A percentile compares a stretch with the other conserved stretches of the same genome.
phyloP scores from a whole-genome alignment of 768 basidiomycete species.

The Mycena belliarum region DNA sequence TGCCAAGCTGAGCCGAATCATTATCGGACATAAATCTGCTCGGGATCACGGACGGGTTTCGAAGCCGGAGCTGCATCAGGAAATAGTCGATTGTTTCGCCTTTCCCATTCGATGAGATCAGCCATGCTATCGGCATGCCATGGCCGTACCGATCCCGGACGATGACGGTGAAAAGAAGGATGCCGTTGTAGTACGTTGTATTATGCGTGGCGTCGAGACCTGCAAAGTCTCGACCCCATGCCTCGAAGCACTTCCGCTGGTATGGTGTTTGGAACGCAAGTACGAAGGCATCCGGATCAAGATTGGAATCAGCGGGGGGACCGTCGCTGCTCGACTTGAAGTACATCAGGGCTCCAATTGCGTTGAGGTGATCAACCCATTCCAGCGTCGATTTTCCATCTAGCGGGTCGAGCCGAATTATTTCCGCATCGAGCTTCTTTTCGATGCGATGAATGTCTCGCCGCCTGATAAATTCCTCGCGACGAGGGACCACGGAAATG shows the following conservation, averaged over 20 bases:
- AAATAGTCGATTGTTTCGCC: not conserved
- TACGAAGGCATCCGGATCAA: conserved; percentile 8
- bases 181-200: conserved; percentile 11
- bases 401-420: conserved; percentile 1
- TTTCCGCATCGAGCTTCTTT: conserved; percentile 16
- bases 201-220: conserved; percentile 6
- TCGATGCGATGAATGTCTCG: not conserved
- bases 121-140: not conserved
- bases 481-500: not conserved
- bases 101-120: not conserved
- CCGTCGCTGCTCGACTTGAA: conserved; percentile 9
- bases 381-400: conserved; percentile 2
- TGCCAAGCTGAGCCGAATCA: not conserved
- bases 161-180: conserved; percentile 9
- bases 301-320: not conserved
- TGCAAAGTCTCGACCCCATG: conserved; percentile 10
- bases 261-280: conserved; percentile 14
- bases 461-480: conserved; percentile 1
- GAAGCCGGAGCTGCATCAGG: not conserved
- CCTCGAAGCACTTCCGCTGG: conserved; percentile 9
- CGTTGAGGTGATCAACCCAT: conserved; percentile 12
- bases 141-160: not conserved
- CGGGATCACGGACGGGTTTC: not conserved
- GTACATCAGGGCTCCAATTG: not conserved
- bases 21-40: not conserved